A percentile compares a stretch with the other conserved stretches of the same genome.
phyloP scores from a whole-genome alignment of 257 asterid species.

The Penstemon barbatus region DNA sequence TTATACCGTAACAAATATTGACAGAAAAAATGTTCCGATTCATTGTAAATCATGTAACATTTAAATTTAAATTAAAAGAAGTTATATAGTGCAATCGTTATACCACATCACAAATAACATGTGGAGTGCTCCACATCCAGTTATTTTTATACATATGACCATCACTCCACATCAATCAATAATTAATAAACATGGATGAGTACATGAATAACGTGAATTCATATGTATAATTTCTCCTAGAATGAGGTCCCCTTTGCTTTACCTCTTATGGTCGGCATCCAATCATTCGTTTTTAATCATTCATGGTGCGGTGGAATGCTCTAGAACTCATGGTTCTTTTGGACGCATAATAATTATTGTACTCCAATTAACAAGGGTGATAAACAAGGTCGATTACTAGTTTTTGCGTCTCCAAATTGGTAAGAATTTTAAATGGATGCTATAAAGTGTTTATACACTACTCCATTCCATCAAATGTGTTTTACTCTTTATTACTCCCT shows the following conservation, averaged over 20 bases:
- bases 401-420: background rate
- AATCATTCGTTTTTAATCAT: slow-evolving; percentile 5
- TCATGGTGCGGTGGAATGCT: slow-evolving; percentile 12
- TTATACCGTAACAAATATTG: too few relatives aligned
- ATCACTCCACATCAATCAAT: background rate
- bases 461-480: too few relatives aligned
- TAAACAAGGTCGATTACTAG: background rate
- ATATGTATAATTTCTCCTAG: slow-evolving; percentile 28
- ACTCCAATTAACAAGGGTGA: background rate
- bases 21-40: too few relatives aligned
- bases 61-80: too few relatives aligned
- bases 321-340: slow-evolving; percentile 18
- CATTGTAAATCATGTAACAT: too few relatives aligned
- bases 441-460: too few relatives aligned
- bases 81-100: too few relatives aligned
- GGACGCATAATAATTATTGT: background rate
- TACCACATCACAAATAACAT: too few relatives aligned
- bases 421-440: too few relatives aligned
- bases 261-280: slow-evolving; percentile 20
- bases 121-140: too few relatives aligned
- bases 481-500: too few relatives aligned
- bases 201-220: slow-evolving; percentile 34
- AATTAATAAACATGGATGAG: slow-evolving; percentile 35
- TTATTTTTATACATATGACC: too few relatives aligned
- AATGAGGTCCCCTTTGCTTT: slow-evolving; percentile 24